Evolutionary conservation across 2,329 filamentous ascomycete genomes (phyloP).

Genomic region (Fusarium sp.): DNA sequence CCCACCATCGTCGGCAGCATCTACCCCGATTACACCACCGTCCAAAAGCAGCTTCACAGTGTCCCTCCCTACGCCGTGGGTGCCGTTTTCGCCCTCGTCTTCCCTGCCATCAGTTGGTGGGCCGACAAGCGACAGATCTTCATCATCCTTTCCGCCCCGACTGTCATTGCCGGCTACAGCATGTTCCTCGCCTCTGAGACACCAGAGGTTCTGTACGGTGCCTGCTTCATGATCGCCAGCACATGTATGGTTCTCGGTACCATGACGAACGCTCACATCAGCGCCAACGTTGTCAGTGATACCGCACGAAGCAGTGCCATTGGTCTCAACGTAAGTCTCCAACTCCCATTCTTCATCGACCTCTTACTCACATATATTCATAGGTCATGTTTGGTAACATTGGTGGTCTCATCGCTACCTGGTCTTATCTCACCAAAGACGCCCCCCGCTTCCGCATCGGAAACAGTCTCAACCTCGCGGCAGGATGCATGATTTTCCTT

Average conservation of each 20-base stretch:
- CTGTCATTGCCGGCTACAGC: constrained; percentile 73
- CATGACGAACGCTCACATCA: constrained; percentile 71
- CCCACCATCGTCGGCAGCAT: constrained; percentile 75
- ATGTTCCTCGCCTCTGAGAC: constrained; percentile 69
- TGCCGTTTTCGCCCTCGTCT: constrained; percentile 68
- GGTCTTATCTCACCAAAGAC: constrained; percentile 73
- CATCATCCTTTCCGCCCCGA: constrained; percentile 66
- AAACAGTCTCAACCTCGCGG: constrained; percentile 73
- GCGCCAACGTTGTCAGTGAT: constrained; percentile 74
- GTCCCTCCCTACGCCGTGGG: constrained; percentile 75
- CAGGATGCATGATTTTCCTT: constrained; percentile 67
- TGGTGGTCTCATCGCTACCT: constrained; percentile 75
- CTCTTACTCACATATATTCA: background rate
- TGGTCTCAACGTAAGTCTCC: constrained; percentile 54
- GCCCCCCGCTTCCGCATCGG: constrained; percentile 75
- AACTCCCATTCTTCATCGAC: rapidly evolving
- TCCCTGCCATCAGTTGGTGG: constrained; percentile 69
- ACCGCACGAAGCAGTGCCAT: constrained; percentile 73
- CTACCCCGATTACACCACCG: constrained; percentile 68
- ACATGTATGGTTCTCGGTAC: constrained; percentile 72
- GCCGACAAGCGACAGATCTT: constrained; percentile 67
- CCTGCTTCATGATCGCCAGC: constrained; percentile 72
- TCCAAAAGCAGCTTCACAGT: constrained; percentile 73
- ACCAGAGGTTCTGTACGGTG: constrained; percentile 67
- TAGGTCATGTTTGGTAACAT: constrained; percentile 55